Evolutionary conservation across 108 stramenopile species (phyloP).

Genomic region (Craspedostauros australis): DNA sequence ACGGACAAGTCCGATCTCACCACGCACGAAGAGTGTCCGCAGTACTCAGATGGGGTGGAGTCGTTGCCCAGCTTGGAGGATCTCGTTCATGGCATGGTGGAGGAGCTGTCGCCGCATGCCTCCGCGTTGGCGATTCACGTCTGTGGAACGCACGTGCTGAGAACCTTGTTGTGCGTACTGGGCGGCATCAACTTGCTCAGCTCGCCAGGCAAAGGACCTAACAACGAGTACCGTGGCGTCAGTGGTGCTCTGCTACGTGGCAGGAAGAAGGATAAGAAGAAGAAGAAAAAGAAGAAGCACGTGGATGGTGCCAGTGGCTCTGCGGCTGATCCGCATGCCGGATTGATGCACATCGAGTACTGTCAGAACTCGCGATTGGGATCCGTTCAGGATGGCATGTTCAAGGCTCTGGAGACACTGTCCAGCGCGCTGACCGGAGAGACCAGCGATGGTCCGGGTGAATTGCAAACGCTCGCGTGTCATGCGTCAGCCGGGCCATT

Average conservation of each 20-base stretch:
- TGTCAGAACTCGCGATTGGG: conserved; percentile 33
- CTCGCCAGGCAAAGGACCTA: conserved; percentile 4
- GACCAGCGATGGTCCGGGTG: conserved; percentile 32
- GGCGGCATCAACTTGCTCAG: conserved; percentile 56
- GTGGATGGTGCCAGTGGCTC: neutral
- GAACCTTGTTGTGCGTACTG: conserved; percentile 66
- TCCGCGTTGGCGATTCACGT: conserved; percentile 66
- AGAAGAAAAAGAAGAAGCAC: conserved; percentile 49
- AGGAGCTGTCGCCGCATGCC: conserved; percentile 55
- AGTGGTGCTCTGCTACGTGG: conserved; percentile 46
- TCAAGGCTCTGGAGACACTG: conserved; percentile 23
- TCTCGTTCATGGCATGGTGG: conserved; percentile 34
- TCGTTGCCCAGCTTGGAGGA: conserved; percentile 37
- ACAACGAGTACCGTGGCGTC: conserved; percentile 23
- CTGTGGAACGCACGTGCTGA: conserved; percentile 79
- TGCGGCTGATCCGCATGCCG: conserved; percentile 17
- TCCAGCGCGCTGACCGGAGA: conserved; percentile 19
- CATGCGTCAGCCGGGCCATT: conserved; percentile 79
- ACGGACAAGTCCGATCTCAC: conserved; percentile 44
- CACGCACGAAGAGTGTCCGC: conserved; percentile 44
- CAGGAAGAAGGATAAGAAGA: conserved; percentile 55
- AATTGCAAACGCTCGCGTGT: conserved; percentile 62
- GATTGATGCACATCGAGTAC: conserved; percentile 23
- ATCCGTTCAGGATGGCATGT: neutral
- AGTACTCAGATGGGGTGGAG: conserved; percentile 9